These are phyloP conservation scores for Elaeagnus macrophylla DNA, from an alignment of 306 rosid genomes.

Conservation along the genomic window DNA sequence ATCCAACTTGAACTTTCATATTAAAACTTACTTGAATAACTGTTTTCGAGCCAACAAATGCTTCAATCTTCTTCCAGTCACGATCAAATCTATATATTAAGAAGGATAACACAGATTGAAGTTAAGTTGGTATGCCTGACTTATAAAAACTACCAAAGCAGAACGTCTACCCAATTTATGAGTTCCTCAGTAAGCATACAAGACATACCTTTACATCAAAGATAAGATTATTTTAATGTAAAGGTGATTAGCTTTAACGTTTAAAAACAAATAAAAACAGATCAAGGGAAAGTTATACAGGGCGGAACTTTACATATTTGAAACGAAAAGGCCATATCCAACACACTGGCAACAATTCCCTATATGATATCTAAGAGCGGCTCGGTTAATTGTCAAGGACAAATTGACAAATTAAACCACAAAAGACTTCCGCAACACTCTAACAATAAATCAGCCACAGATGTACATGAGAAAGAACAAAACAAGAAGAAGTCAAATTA, in stretches of 20 bases:
- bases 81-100: constrained; percentile 65
- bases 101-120: constrained; percentile 5
- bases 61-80: constrained; percentile 99
- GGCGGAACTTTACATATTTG: no score
- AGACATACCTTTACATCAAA: neutral
- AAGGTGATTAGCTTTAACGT: no score
- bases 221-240: no score
- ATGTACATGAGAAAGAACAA: neutral
- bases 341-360: no score
- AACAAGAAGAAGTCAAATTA: neutral
- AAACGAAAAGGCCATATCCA: no score
- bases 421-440: neutral
- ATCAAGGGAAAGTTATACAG: no score
- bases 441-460: neutral
- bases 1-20: neutral
- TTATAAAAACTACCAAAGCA: neutral
- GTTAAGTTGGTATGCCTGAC: neutral
- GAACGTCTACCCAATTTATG: neutral
- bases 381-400: no score
- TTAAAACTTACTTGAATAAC: constrained; percentile 73
- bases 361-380: no score
- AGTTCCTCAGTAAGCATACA: neutral
- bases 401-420: neutral
- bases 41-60: constrained; percentile 91
- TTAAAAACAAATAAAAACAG: no score